These are phyloP conservation scores for Saprolegnia diclina DNA, from an alignment of 352 stramenopile genomes.

Conservation along the genomic window DNA sequence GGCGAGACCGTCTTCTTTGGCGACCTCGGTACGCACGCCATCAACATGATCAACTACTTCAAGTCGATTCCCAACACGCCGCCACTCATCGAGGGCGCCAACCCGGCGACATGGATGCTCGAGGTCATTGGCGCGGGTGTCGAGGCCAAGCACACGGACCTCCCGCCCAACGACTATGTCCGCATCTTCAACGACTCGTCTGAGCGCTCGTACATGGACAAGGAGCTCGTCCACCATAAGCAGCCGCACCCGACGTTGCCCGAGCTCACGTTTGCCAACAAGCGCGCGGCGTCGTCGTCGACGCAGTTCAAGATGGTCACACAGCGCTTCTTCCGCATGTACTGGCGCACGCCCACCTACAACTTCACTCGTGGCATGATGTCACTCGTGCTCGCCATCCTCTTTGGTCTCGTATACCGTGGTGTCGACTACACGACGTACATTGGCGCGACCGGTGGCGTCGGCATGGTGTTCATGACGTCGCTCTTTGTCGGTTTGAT, in stretches of 20 bases:
- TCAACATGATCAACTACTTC: conserved; percentile 55
- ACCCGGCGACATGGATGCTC: conserved; percentile 75
- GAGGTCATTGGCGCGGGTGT: conserved; percentile 43
- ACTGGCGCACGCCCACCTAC: conserved; percentile 84
- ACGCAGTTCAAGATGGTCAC: conserved; percentile 47
- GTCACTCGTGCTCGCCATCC: conserved; percentile 51
- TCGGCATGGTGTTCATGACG: conserved; percentile 60
- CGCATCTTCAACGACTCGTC: conserved; percentile 38
- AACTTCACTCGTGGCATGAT: conserved; percentile 73
- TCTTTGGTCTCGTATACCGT: conserved; percentile 74
- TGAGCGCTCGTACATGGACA: conserved; percentile 35
- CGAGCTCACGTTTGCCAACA: conserved; percentile 38
- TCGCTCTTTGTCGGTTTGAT: conserved; percentile 80
- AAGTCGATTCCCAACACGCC: conserved; percentile 35
- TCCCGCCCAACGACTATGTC: conserved; percentile 36
- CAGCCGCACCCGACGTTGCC: conserved; percentile 28
- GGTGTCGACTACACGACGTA: conserved; percentile 46
- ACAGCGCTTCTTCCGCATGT: conserved; percentile 59
- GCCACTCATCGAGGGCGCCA: conserved; percentile 53
- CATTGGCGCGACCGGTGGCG: conserved; percentile 36
- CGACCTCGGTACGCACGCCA: conserved; percentile 40
- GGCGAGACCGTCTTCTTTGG: conserved; percentile 53
- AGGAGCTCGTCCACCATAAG: conserved; percentile 36
- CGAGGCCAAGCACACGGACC: conserved; percentile 22
- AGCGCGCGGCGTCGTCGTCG: conserved; percentile 34